Evolutionary conservation across 2,329 filamentous ascomycete species (phyloP).

Genomic region (Phaeosphaeria sp.): DNA sequence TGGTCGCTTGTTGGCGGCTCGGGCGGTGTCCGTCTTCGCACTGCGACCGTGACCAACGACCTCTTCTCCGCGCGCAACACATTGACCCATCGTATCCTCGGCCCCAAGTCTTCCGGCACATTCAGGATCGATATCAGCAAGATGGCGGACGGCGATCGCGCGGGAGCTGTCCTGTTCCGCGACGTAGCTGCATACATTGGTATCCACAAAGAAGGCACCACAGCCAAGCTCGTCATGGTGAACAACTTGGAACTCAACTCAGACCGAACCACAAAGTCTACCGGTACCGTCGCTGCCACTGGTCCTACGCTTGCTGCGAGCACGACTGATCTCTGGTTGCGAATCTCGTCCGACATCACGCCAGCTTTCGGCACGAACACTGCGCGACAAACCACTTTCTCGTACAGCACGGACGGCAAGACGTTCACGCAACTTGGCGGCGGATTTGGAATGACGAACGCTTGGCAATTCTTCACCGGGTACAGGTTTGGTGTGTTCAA

Average conservation of each 20-base stretch:
- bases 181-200: slow-evolving; percentile 62
- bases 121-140: slow-evolving; percentile 57
- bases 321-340: slow-evolving; percentile 38
- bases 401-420: slow-evolving; percentile 46
- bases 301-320: slow-evolving; percentile 20
- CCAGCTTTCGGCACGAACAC: slow-evolving; percentile 38
- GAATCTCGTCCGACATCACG: slow-evolving; percentile 45
- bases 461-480: slow-evolving; percentile 49
- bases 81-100: slow-evolving; percentile 51
- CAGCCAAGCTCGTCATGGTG: slow-evolving; percentile 45
- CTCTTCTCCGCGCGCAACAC: slow-evolving; percentile 54
- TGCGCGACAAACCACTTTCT: slow-evolving; percentile 38
- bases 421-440: slow-evolving; percentile 40
- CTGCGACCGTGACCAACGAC: slow-evolving; percentile 61
- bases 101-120: slow-evolving; percentile 54
- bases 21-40: slow-evolving; percentile 52
- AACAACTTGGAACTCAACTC: slow-evolving; percentile 50
- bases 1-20: slow-evolving; percentile 53
- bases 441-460: slow-evolving; percentile 42
- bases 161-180: slow-evolving; percentile 61
- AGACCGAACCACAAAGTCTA: slow-evolving; percentile 41
- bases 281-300: slow-evolving; percentile 36
- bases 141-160: slow-evolving; percentile 60
- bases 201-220: slow-evolving; percentile 50
- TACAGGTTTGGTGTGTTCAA: slow-evolving; percentile 50